Evolutionary conservation across 2,329 filamentous ascomycete species (phyloP).

Genomic region (Teratosphaeria pseudoeucalypti): DNA sequence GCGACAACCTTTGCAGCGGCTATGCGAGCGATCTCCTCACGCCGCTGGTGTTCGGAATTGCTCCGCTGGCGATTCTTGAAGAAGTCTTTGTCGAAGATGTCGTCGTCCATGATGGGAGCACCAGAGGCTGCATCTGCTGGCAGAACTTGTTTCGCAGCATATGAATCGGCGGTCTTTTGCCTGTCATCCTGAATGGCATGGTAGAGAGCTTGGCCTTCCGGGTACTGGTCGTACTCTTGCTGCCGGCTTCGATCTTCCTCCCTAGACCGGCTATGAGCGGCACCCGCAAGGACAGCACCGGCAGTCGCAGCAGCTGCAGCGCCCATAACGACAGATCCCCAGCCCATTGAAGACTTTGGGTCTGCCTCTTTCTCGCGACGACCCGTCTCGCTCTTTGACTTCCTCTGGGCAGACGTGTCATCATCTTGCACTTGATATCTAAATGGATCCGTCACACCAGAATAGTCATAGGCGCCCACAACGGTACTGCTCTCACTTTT

Average conservation of each 20-base stretch:
- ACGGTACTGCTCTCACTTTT: not conserved
- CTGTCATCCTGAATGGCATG: constrained; percentile 5
- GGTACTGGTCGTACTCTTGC: constrained; percentile 5
- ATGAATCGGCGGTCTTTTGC: not conserved
- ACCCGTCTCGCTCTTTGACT: constrained; percentile 3
- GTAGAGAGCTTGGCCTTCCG: constrained; percentile 4
- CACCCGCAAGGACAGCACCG: constrained; percentile 19
- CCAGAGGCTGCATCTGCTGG: constrained; percentile 26
- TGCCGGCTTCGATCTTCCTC: constrained; percentile 11
- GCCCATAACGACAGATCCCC: constrained; percentile 28
- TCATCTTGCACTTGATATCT: not conserved
- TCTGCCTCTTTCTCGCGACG: constrained; percentile 15
- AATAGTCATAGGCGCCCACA: not conserved
- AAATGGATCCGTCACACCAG: not conserved
- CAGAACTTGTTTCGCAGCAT: constrained; percentile 13
- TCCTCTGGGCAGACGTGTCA: not conserved
- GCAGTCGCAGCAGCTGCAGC: constrained; percentile 23
- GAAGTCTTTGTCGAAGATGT: constrained; percentile 36
- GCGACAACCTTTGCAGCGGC: constrained; percentile 32
- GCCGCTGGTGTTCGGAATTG: constrained; percentile 13
- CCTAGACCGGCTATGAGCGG: constrained; percentile 7
- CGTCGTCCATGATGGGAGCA: constrained; percentile 33
- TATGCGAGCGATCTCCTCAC: constrained; percentile 18
- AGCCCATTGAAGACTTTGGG: constrained; percentile 17
- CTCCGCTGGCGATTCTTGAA: constrained; percentile 29